Base-by-base conservation (phyloP, 495 filamentous ascomycete genomes). In the Aspergillus wentii region DNA sequence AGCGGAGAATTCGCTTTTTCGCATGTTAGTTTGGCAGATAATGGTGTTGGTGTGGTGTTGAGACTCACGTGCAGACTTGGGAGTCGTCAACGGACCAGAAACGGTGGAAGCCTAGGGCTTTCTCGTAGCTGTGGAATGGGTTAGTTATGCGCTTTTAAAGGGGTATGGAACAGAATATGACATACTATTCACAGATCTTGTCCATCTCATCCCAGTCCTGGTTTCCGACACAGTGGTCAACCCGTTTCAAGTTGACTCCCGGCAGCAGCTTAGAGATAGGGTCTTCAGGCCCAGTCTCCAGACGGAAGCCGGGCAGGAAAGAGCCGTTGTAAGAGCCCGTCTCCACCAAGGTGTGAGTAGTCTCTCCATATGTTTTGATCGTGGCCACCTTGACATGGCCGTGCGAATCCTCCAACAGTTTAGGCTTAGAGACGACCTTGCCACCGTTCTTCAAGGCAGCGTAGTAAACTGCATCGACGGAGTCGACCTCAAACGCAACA, bases 141-240 rank as follows among this genome's bases (percentile, higher is more conserved):
- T 69, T 38, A 69, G 53, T 22, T 33, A 17, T 40, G 17, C 9
- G 8, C 13, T 5, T 1, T 11, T 4, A 6, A 16, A 23, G 17
- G 14, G 5, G 8, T 16, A 22, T 5, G 16, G 8, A 10, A 27
- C 43, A n/a, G 31, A 20, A 25, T 37, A 15, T 19, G 11, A 49
- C 43, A 43, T 41, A 79, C 76, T 88, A 94, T 41, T 80, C 82
- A 64, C 90, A 95, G 20, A 83, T 79, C 22, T 75, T 72, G 17
- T 83, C 82, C 86, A 96, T 90, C 58, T 85, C 76, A 57, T 80
- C 72, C 88, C 90, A 95, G 61, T 83, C 79, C 62, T 95, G 88
- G 61, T 95, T 95, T 30, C 89, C 89, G 43, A 95, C 89, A 59
- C 89, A 95, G 64, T 95, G 89, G 65, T 95, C 89, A 56, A 95